phyloP scores from a whole-genome alignment of 768 basidiomycete genomes.

The Collybiopsis confluens region DNA sequence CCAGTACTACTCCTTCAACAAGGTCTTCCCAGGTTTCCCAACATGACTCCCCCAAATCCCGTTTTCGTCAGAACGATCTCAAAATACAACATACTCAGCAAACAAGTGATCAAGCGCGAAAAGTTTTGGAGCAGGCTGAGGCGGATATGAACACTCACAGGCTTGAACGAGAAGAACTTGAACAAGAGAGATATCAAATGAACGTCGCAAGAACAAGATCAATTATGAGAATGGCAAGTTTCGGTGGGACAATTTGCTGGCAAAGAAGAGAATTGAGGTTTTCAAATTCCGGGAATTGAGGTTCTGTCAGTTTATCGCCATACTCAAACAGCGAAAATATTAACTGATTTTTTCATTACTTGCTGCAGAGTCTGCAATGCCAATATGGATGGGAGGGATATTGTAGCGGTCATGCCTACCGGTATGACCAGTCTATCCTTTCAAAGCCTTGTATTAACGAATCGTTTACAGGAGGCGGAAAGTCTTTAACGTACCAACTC shows the following conservation, averaged over 20 bases:
- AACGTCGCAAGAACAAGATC: constrained; percentile 25
- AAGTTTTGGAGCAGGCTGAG: too few species aligned
- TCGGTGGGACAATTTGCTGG: constrained; percentile 58
- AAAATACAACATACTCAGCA: too few species aligned
- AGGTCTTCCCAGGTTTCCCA: too few species aligned
- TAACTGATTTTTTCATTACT: constrained; percentile 3
- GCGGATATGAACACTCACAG: too few species aligned
- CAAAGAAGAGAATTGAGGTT: constrained; percentile 55
- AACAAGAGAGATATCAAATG: neutral
- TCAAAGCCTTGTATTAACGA: neutral
- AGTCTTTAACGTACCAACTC: constrained; percentile 88
- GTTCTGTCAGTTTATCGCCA: constrained; percentile 53
- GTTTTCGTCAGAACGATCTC: too few species aligned
- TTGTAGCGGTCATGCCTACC: constrained; percentile 87
- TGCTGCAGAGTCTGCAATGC: constrained; percentile 81
- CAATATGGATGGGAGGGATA: constrained; percentile 80
- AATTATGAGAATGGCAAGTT: constrained; percentile 56
- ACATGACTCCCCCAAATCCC: too few species aligned
- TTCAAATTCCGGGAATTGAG: constrained; percentile 70
- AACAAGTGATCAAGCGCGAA: too few species aligned
- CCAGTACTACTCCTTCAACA: too few species aligned
- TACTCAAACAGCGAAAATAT: neutral
- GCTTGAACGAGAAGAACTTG: too few species aligned
- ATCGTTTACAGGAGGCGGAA: constrained; percentile 68
- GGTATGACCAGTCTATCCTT: constrained; percentile 36